Base-by-base conservation (phyloP, 352 stramenopile species). In the Phytophthora idaei region DNA sequence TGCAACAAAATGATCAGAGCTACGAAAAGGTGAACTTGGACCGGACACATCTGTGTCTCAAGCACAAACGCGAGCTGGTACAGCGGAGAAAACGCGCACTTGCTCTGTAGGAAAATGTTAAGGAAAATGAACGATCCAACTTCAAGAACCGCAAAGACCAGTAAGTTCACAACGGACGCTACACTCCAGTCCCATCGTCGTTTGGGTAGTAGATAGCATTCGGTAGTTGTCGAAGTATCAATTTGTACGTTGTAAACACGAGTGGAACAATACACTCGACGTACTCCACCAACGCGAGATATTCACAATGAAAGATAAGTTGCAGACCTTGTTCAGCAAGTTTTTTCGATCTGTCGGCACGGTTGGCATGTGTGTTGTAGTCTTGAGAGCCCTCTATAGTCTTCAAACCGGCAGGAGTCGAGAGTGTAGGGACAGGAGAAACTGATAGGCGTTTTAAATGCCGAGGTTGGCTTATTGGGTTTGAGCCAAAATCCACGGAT, bases 1-100 rank as follows among this genome's bases (percentile, higher is more conserved):
- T 65, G 44, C 57, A 71, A 27, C 28, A 71, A 14, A 28, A 42
- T 28, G 1, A 62, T 27, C 14, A 49, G 2, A 11, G 15, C 42
- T 2, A 54, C 11, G n/a, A 62, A 67, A 0, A 67, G 25, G 9
- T 37, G 10, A 8, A n/a, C 32, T 48, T 67, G 63, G 1, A 71
- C 56, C 0, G 29, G 10, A 8, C 17, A 55, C 28, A 61, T 17
- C 51, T 85, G 71, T 0, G 55, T 77, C 42, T 77, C 58, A 5
- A 85, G 62, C 32, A 80, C 74, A 25, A 83, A 85, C 6, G 58
- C 68, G 10, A 85, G 59, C 12, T 77, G 72, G 6, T 61, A 58
- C 1, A 80, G 28, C 7, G 71, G 56, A 6, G 71, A 78, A 15
- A 83, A 57, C 2, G 17, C n/a, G 14, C 77, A 71, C 37, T 70